Base-by-base conservation (phyloP, 345 rosid species). In the Dovyalis caffra region DNA sequence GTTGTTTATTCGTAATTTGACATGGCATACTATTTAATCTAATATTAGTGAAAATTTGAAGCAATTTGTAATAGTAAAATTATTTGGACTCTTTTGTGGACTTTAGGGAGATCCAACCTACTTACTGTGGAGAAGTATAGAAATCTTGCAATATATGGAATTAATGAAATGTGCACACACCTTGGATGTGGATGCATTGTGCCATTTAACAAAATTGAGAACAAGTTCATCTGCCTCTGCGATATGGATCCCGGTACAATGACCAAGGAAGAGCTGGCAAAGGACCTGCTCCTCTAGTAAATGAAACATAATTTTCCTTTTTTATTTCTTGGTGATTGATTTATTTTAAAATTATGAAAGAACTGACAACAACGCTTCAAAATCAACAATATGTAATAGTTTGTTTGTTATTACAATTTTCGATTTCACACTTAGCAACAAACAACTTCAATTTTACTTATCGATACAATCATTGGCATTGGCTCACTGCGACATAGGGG, bases 161-260 rank as follows among this genome's bases (percentile, higher is more conserved):
- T 94, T n/a, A 92, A 92, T 29, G 97, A 78, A 0, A 97, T 94
- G 66, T 94, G 98, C 84, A 92, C 98, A 56, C 98, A 92, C 28
- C 94, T 94, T 69, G 98, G 98, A 43, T 94, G 98, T 76, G 97
- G n/a, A n/a, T n/a, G n/a, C n/a, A n/a, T 94, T 40, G 98, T 92
- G 74, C 97, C 98, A n/a, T 92, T 86, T 82, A 92, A 94, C 81
- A n/a, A 75, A 74, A 92, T 92, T 56, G 97, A 92, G 87, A 94
- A 94, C 68, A 92, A 90, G 84, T 92, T 92, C 85, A 85, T 94
- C 67, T 92, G 98, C 75, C 98, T 97, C 32, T 94, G 97, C 88
- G n/a, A n/a, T 97, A 94, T 75, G 97, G 97, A 45, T 94, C 98
- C 21, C 97, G 92, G 77, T 94, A 94, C 91, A 94, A 94, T 32